These are phyloP conservation scores for Diversispora eburnea DNA, from an alignment of 192 early-diverging fungal species.

Conservation along the genomic window DNA sequence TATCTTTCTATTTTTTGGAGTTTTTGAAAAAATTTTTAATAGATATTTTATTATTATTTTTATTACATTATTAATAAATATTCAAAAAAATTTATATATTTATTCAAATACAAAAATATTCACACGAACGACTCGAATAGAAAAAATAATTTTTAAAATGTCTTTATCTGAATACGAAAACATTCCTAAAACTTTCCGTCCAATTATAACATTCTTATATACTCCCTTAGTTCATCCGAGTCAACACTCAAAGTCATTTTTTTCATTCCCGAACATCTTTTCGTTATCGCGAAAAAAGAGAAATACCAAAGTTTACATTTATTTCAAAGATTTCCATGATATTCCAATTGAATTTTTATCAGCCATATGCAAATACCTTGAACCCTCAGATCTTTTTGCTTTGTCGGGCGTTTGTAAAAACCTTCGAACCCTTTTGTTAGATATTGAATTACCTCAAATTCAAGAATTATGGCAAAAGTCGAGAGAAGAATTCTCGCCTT, in stretches of 20 bases:
- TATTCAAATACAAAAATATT: no score
- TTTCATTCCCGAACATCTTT: not conserved
- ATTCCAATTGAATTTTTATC: not conserved
- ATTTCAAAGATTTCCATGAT: not conserved
- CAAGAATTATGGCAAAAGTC: not conserved
- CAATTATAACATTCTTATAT: not conserved
- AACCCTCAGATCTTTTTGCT: not conserved
- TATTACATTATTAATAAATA: no score
- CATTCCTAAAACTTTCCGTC: not conserved
- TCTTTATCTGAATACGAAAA: no score
- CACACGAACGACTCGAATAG: no score
- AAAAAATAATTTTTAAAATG: no score
- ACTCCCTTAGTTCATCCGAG: not conserved
- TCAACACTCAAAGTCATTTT: not conserved
- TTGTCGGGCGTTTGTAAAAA: not conserved
- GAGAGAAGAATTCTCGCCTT: not conserved
- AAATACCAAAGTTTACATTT: not conserved
- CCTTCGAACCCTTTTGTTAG: not conserved
- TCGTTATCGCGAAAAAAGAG: not conserved
- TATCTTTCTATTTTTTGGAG: no score
- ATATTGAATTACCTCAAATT: not conserved
- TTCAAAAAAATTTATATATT: no score
- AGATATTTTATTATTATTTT: no score
- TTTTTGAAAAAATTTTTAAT: no score
- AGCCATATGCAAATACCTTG: not conserved